phyloP scores from a whole-genome alignment of 1,284 basidiomycete species.

The Cystobasidium sp. region DNA sequence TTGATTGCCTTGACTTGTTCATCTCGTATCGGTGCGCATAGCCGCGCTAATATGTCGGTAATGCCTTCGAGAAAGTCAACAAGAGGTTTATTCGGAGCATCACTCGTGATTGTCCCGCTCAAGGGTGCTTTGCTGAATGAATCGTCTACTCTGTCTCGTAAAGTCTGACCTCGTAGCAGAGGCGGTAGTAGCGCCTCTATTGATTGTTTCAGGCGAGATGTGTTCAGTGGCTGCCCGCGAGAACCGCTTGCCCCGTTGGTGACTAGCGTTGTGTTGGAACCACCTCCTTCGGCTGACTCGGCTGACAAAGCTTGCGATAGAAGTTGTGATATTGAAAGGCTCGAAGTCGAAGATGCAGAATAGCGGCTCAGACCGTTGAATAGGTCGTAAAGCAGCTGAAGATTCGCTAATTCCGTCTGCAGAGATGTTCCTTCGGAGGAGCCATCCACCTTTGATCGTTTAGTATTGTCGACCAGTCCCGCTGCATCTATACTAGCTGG shows the following conservation, averaged over 20 bases:
- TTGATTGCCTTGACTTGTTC: neutral
- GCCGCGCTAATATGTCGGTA: slow-evolving; percentile 3
- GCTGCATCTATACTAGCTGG: slow-evolving; percentile 5
- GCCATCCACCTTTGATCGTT: neutral
- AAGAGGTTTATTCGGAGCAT: neutral
- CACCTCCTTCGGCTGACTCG: too few species aligned
- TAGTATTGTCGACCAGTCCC: neutral
- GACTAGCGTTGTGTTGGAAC: neutral
- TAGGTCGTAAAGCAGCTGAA: slow-evolving; percentile 29
- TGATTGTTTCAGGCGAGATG: neutral
- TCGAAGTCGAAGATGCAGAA: neutral
- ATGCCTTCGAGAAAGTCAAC: neutral
- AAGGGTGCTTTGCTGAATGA: neutral
- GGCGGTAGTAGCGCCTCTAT: slow-evolving; percentile 1
- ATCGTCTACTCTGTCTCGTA: neutral
- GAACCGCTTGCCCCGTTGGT: too few species aligned
- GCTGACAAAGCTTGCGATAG: neutral
- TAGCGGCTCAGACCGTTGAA: neutral
- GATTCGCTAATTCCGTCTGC: neutral
- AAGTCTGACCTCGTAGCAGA: neutral
- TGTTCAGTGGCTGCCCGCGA: too few species aligned
- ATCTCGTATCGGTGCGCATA: slow-evolving; percentile 37
- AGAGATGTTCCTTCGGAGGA: neutral
- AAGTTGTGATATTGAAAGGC: neutral
- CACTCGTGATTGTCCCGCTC: too few species aligned